A percentile compares a stretch with the other conserved stretches of the same genome.
phyloP scores from a whole-genome alignment of 2,329 filamentous ascomycete species.

The Xylariaceae sp. region DNA sequence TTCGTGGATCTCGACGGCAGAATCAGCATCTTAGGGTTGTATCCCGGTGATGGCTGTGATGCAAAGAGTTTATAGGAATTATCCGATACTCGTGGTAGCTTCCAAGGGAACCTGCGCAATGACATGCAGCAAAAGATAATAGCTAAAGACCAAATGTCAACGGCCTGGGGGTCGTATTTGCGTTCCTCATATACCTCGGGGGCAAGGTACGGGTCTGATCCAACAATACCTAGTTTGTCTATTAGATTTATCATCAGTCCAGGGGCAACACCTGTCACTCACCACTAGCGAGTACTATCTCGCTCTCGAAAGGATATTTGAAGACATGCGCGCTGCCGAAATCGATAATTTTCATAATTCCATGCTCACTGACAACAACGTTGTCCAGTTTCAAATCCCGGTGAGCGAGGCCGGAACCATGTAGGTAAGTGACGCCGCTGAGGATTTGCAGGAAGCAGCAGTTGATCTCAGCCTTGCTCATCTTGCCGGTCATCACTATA shows the following conservation, averaged over 20 bases:
- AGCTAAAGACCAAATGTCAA: conserved; percentile 95
- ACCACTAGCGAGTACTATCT: conserved; percentile 78
- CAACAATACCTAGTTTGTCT: conserved; percentile 53
- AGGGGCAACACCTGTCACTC: conserved; percentile 36
- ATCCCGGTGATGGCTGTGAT: conserved; percentile 73
- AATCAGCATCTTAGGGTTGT: conserved; percentile 53
- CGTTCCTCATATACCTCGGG: conserved; percentile 93
- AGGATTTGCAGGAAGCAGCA: conserved; percentile 94
- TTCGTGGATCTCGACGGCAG: conserved; percentile 43
- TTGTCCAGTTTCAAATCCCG: conserved; percentile 96
- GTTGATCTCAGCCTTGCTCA: conserved; percentile 84
- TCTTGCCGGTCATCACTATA: conserved; percentile 98
- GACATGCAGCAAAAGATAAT: conserved; percentile 99
- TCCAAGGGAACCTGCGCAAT: conserved; percentile 91
- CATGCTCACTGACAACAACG: conserved; percentile 90
- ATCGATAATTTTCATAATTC: conserved; percentile 99
- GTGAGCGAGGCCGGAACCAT: conserved; percentile 91
- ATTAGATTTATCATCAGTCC: conserved; percentile 11
- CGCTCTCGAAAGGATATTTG: conserved; percentile 92
- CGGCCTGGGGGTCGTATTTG: conserved; percentile 89
- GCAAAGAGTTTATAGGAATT: conserved; percentile 95
- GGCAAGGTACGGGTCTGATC: conserved; percentile 91
- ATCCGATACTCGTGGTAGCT: conserved; percentile 83
- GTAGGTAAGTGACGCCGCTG: conserved; percentile 88
- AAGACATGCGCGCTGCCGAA: conserved; percentile 98